Evolutionary conservation across 2,329 filamentous ascomycete species (phyloP), one percentile per base, ranked within the genome.

Genomic region (Cercospora sp.): DNA sequence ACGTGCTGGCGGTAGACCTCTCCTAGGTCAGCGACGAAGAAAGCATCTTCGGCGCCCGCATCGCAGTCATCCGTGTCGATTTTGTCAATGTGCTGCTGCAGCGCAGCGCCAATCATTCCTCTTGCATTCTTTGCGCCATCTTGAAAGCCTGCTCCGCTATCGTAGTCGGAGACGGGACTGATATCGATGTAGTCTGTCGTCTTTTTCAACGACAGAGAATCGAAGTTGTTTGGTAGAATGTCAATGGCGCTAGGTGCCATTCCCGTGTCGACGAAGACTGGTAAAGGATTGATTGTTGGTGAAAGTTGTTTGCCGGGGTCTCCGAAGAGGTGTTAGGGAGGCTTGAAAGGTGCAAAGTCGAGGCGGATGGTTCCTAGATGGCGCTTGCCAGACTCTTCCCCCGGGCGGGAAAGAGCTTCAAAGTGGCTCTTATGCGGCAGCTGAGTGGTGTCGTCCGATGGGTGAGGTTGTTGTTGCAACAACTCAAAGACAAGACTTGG

Each of bases 361-460:
- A 91, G 87, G 86, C 90, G 87, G 90, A 89, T 89, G 91, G 71
- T 69, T 70, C 73, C 69, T 75, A 69, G 78, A 77, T 80, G 92
- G 90, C 93, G 91, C 93, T 92, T 92, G 91, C 93, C 93, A 91
- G 93, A 97, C 93, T 95, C 95, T 96, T 94, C 95, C 95, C 94
- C 94, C 83, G 85, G 86, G 83, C 85, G 86, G 97, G 94, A 94
- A 98, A 98, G 94, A 97, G 94, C 91, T 91, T 90, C 88, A 88
- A 89, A 90, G 90, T 88, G 88, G 90, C 91, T 96, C 92, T 93
- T 98, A 99, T 99, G 94, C 95, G 95, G 95, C 95, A 98, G 94
- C 92, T 97, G 91, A 88, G 85, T 83, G 82, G 84, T 83, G 55
- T 60, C 55, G 55, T 37, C 55, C 83, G 87, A 82, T 81, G 87